A percentile compares a stretch with the other conserved stretches of the same genome.
These are phyloP conservation scores for Hymenoscyphus fructigenus DNA, from an alignment of 2,329 filamentous ascomycete genomes.

Conservation along the genomic window DNA sequence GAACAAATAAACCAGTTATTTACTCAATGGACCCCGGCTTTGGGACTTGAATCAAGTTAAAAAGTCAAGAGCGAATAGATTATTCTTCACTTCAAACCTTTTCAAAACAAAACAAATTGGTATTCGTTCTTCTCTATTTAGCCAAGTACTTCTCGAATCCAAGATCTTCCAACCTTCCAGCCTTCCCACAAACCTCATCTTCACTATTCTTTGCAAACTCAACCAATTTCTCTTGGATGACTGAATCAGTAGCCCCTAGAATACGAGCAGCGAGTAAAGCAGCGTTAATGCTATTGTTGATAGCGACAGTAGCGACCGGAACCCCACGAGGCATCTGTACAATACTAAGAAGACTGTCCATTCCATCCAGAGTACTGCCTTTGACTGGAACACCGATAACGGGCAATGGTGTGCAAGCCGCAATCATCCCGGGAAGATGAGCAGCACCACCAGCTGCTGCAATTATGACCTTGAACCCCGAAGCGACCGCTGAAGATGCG, in stretches of 20 bases:
- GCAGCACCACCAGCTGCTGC: conserved; percentile 73
- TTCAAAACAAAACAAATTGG: not conserved
- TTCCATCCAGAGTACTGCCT: conserved; percentile 68
- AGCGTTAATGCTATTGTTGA: conserved; percentile 79
- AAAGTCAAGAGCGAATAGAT: not conserved
- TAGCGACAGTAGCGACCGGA: conserved; percentile 73
- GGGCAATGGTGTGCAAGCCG: conserved; percentile 67
- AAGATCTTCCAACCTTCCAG: conserved; percentile 52
- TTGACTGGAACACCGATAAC: conserved; percentile 79
- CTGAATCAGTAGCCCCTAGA: conserved; percentile 56
- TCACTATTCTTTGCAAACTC: conserved; percentile 55
- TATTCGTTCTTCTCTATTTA: not conserved
- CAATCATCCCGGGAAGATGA: conserved; percentile 72
- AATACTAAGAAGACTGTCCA: conserved; percentile 70
- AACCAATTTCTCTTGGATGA: conserved; percentile 57
- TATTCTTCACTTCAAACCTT: too few relatives aligned
- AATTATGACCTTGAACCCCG: conserved; percentile 39
- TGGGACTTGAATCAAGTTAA: not conserved
- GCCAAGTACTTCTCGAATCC: conserved; percentile 45
- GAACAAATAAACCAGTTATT: too few relatives aligned
- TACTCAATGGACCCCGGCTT: not conserved
- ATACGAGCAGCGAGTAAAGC: conserved; percentile 70
- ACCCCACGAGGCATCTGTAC: conserved; percentile 76
- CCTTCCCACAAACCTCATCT: conserved; percentile 48
- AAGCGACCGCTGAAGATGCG: conserved; percentile 40